phyloP scores from a whole-genome alignment of 2,329 filamentous ascomycete species.

The Beauveria australis region DNA sequence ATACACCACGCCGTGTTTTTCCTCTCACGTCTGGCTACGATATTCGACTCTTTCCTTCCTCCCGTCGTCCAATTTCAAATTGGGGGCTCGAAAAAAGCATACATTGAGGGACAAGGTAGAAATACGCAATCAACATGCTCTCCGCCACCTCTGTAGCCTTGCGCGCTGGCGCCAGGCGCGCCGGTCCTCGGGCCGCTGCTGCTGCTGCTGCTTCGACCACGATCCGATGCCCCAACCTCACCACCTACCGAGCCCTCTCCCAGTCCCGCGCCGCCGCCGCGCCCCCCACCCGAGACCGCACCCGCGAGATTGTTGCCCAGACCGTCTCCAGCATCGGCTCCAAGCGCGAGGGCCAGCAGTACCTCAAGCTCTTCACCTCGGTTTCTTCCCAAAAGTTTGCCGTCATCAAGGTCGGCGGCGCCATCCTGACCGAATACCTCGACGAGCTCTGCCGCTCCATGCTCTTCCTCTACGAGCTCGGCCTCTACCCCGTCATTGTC shows the following conservation, averaged over 20 bases:
- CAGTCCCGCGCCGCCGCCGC: conserved; percentile 10
- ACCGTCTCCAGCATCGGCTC: conserved; percentile 92
- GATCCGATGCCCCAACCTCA: conserved; percentile 20
- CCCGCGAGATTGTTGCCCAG: conserved; percentile 30
- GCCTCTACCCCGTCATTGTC: conserved; percentile 89
- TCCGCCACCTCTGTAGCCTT: conserved; percentile 34
- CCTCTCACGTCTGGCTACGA: neutral
- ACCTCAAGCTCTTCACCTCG: conserved; percentile 93
- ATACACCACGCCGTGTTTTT: neutral
- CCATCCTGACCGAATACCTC: conserved; percentile 89
- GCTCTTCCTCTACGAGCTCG: conserved; percentile 88
- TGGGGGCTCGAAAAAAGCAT: conserved; percentile 18
- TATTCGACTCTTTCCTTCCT: neutral
- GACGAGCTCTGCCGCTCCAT: conserved; percentile 85
- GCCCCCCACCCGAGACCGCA: conserved; percentile 19
- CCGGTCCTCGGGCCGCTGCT: conserved; percentile 23
- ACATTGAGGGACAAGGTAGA: neutral
- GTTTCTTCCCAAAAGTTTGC: conserved; percentile 96
- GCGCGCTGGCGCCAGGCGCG: conserved; percentile 35
- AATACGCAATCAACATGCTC: conserved; percentile 26
- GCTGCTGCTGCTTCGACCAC: conserved; percentile 16
- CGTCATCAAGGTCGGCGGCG: conserved; percentile 96
- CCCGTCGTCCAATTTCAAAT: neutral
- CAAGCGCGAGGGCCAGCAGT: conserved; percentile 93
- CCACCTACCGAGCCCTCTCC: conserved; percentile 14